phyloP scores from a whole-genome alignment of 116 monocot genomes.

The Iris pallida region DNA sequence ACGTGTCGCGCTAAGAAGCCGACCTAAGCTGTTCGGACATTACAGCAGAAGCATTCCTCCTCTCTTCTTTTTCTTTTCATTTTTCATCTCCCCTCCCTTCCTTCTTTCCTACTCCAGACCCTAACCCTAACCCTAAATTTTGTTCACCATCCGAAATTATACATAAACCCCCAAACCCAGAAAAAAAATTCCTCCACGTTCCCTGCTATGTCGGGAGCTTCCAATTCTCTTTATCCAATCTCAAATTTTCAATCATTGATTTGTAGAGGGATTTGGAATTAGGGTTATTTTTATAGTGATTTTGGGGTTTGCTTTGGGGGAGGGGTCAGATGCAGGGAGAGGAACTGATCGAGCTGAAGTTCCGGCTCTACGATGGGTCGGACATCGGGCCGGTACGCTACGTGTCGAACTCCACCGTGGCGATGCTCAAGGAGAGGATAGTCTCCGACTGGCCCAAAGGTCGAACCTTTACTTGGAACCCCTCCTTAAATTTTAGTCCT shows the following conservation, averaged over 20 bases:
- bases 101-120: neutral
- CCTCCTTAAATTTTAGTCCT: neutral
- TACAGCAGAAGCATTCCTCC: too few species aligned
- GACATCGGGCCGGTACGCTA: constrained; percentile 68
- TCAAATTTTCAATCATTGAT: too few species aligned
- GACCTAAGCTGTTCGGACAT: too few species aligned
- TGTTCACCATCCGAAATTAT: neutral
- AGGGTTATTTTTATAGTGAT: too few species aligned
- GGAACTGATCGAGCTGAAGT: constrained; percentile 67
- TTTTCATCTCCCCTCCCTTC: too few species aligned
- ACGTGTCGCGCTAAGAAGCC: too few species aligned
- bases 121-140: neutral
- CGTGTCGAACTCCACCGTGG: constrained; percentile 34
- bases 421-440: constrained; percentile 62
- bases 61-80: too few species aligned
- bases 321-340: constrained; percentile 56
- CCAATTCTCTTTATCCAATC: too few species aligned
- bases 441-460: constrained; percentile 75
- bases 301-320: neutral
- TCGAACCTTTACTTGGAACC: constrained; percentile 5
- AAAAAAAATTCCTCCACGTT: too few species aligned
- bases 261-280: too few species aligned
- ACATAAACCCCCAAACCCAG: too few species aligned
- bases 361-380: constrained; percentile 66
- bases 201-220: too few species aligned